phyloP scores from a whole-genome alignment of 192 early-diverging fungal species.

The Backusella australiensis region DNA sequence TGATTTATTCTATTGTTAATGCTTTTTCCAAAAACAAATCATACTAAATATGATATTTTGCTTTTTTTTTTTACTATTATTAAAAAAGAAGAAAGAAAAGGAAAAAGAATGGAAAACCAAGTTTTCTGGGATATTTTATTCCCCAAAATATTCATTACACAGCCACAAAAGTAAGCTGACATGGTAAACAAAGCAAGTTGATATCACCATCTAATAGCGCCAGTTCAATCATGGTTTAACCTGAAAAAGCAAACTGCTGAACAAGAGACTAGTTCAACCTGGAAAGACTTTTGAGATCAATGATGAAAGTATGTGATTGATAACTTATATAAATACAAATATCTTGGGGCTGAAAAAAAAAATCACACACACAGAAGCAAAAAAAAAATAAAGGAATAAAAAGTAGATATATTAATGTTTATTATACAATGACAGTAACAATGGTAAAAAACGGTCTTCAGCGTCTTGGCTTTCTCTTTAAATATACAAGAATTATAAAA shows the following conservation, averaged over 20 bases:
- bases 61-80: not conserved
- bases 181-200: not conserved
- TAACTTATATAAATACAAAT: not conserved
- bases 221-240: not conserved
- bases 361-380: not conserved
- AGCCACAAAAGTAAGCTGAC: not conserved
- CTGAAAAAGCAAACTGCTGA: not conserved
- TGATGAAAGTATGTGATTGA: not conserved
- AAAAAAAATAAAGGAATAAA: not conserved
- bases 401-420: not conserved
- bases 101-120: not conserved
- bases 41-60: not conserved
- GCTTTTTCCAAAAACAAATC: not conserved
- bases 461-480: constrained; percentile 30
- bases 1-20: not conserved
- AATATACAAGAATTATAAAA: constrained; percentile 36
- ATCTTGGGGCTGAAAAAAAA: not conserved
- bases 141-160: not conserved
- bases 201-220: not conserved
- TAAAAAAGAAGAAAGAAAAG: not conserved
- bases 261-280: not conserved
- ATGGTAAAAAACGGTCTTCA: not conserved
- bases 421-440: not conserved
- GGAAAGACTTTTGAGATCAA: not conserved
- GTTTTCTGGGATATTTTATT: not conserved